Base-by-base conservation (phyloP, 768 basidiomycete genomes). In the Panaeolus papilionaceus region DNA sequence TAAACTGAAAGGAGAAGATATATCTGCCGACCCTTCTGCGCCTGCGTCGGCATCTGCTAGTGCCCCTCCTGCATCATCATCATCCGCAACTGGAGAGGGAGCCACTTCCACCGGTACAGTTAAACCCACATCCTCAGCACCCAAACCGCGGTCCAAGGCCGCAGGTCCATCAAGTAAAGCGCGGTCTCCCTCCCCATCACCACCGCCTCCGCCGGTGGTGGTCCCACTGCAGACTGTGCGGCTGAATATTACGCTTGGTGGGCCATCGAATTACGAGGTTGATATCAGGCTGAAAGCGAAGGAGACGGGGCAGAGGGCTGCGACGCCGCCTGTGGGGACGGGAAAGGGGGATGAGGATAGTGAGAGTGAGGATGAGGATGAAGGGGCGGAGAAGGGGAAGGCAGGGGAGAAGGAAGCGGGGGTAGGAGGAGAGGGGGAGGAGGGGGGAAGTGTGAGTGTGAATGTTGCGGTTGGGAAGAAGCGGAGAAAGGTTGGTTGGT, bases 241-340 rank as follows among this genome's bases (percentile, higher is more conserved):
- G 3, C 83, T 94, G 26, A 82, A 89, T 3, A 92, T 94, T 72
- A 76, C 61, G 9, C 85, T 94, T 3, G 92, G 91, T 3, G 92
- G 92, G 0, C 91, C 90, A 0, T 83, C 86, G 1, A 88, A 90
- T 71, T 94, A 93, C 75, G 90, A 91, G 66, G 88, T 93, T 58
- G 88, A 93, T 71, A 85, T 93, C 67, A 71, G 84, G 7, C 70
- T 76, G 23, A 78, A 87, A 38, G 84, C 91, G 37, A 88, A 89
- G 70, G 85, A 82, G 9, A 86, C 88, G 0, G 92, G 92, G 7
- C 92, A 92, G 76, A 82, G 89, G 14, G 81, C 82, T 0, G 79
- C 85, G 1, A 90, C 90, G 0, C 91, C 90, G 9, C 82, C 83
- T 3, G 77, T 84, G 14, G 26, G 14, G 2, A 80, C 79, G 54